phyloP scores from a whole-genome alignment of 2,329 filamentous ascomycete species.

The Hawksworthiomyces lignivorus region DNA sequence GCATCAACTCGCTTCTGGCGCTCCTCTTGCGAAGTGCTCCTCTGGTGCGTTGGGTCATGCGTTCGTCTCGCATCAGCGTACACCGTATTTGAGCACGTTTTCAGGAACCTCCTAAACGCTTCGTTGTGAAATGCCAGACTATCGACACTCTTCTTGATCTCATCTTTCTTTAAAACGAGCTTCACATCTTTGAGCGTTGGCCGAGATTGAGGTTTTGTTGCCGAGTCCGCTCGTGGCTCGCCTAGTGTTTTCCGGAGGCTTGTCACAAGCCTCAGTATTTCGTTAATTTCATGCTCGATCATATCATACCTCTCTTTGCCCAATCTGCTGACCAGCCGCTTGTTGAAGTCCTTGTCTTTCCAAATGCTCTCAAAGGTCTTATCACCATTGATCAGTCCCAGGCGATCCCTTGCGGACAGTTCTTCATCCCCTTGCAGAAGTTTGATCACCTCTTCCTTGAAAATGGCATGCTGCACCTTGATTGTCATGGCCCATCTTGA shows the following conservation, averaged over 20 bases:
- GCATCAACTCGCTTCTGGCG: slow-evolving; percentile 8
- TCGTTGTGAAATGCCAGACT: slow-evolving; percentile 8
- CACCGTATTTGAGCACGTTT: slow-evolving; percentile 10
- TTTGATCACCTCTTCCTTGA: slow-evolving; percentile 13
- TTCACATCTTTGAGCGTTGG: slow-evolving; percentile 7
- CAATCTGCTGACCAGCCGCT: slow-evolving; percentile 10
- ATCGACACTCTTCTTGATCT: slow-evolving; percentile 8
- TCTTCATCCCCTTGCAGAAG: slow-evolving; percentile 13
- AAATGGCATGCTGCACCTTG: slow-evolving; percentile 13
- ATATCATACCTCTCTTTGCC: slow-evolving; percentile 10
- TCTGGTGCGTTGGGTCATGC: neutral
- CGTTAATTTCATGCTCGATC: slow-evolving; percentile 11
- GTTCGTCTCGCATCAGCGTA: slow-evolving; percentile 7
- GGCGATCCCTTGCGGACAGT: slow-evolving; percentile 12
- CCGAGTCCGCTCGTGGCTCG: slow-evolving; percentile 2
- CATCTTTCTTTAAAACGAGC: slow-evolving; percentile 10
- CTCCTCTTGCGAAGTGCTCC: slow-evolving; percentile 4
- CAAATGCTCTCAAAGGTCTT: slow-evolving; percentile 11
- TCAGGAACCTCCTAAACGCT: slow-evolving; percentile 7
- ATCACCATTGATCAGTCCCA: slow-evolving; percentile 11
- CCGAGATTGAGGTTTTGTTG: neutral
- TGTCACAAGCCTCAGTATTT: slow-evolving; percentile 9
- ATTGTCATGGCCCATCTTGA: slow-evolving; percentile 10
- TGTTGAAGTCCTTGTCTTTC: slow-evolving; percentile 12
- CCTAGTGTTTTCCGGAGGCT: slow-evolving; percentile 5